phyloP scores from a whole-genome alignment of 2,329 filamentous ascomycete species.

The Alternaria panax region DNA sequence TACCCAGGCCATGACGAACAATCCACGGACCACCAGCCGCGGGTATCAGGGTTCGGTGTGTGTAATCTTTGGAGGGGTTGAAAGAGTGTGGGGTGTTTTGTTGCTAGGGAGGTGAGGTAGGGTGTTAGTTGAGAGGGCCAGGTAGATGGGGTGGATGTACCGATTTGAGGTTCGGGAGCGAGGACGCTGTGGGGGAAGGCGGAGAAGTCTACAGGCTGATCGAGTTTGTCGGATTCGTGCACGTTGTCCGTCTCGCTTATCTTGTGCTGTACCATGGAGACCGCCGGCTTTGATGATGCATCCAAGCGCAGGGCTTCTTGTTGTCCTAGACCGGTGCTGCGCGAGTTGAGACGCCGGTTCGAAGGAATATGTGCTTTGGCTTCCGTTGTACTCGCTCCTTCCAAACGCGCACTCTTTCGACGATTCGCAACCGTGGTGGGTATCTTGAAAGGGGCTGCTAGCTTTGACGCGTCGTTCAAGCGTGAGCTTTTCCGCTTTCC shows the following conservation, averaged over 20 bases:
- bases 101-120: constrained; percentile 35
- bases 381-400: neutral
- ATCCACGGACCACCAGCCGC: constrained; percentile 79
- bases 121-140: constrained; percentile 42
- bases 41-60: constrained; percentile 66
- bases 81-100: constrained; percentile 42
- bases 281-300: neutral
- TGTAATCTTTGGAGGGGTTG: constrained; percentile 53
- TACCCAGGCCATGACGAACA: constrained; percentile 62
- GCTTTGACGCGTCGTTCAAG: neutral
- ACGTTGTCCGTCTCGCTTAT: neutral
- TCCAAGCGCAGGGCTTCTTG: neutral
- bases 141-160: constrained; percentile 20
- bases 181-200: constrained; percentile 33
- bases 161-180: constrained; percentile 35
- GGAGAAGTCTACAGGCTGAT: constrained; percentile 29
- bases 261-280: neutral
- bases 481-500: neutral
- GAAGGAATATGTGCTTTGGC: too few relatives aligned
- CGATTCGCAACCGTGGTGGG: neutral
- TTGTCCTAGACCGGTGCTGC: neutral
- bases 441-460: neutral
- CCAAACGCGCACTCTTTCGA: neutral
- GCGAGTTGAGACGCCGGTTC: neutral
- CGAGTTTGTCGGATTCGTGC: neutral